Evolutionary conservation across 768 basidiomycete genomes (phyloP).

Genomic region (Kwoniella shandongensis): DNA sequence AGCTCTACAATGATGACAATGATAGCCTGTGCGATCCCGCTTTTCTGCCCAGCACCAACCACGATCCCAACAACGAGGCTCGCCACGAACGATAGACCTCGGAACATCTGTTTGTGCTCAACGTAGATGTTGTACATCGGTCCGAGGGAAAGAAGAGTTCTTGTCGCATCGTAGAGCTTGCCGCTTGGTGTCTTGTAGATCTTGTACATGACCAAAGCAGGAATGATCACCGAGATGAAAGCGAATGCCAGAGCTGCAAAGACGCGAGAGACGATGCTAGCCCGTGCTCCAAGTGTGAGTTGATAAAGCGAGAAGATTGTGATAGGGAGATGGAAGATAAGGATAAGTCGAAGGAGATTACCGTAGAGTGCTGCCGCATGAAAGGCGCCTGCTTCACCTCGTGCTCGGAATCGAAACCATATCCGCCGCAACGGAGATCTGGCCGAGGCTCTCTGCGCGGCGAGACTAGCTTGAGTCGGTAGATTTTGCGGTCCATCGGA

Average conservation of each 20-base stretch:
- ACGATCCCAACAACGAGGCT: slow-evolving; percentile 80
- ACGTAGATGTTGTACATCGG: slow-evolving; percentile 94
- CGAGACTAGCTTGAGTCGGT: slow-evolving; percentile 21
- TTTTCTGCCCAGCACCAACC: slow-evolving; percentile 84
- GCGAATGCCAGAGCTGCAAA: slow-evolving; percentile 81
- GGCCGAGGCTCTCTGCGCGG: slow-evolving; percentile 9
- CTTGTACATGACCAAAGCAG: slow-evolving; percentile 71
- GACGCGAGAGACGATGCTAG: slow-evolving; percentile 64
- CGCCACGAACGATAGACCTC: slow-evolving; percentile 72
- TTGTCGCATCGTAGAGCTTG: slow-evolving; percentile 92
- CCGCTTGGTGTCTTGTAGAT: slow-evolving; percentile 76
- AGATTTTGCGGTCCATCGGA: slow-evolving; percentile 11
- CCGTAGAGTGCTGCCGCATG: slow-evolving; percentile 58
- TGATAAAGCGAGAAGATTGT: slow-evolving; percentile 89
- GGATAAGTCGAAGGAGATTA: slow-evolving; percentile 84
- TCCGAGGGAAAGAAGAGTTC: slow-evolving; percentile 83
- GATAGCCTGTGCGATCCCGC: slow-evolving; percentile 87
- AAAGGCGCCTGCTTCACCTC: slow-evolving; percentile 53
- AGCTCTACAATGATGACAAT: slow-evolving; percentile 88
- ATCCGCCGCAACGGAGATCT: slow-evolving; percentile 30
- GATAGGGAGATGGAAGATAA: slow-evolving; percentile 91
- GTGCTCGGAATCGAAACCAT: slow-evolving; percentile 51
- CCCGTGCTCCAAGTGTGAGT: slow-evolving; percentile 64
- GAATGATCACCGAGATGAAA: slow-evolving; percentile 73
- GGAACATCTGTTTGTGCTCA: slow-evolving; percentile 85